Conservation (phyloP, 805 yeast genomes). For the Suhomyces pyralidae region DNA sequence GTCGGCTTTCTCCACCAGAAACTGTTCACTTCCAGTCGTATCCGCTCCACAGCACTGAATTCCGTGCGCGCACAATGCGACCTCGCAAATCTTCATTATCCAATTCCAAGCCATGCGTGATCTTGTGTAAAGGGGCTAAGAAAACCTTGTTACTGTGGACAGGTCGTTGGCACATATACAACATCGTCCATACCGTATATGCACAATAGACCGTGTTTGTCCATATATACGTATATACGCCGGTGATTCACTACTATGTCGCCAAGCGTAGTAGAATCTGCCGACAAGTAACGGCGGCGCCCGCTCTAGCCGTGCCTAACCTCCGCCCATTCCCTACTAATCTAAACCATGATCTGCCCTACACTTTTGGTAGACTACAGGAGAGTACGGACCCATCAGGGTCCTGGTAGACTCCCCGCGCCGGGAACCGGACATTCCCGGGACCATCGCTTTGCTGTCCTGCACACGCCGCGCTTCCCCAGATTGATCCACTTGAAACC, state of each 20-base stretch:
- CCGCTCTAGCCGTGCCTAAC: too few relatives aligned
- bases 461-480: slow-evolving; percentile 2
- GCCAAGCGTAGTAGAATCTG: too few relatives aligned
- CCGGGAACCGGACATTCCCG: background rate
- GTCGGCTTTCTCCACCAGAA: too few relatives aligned
- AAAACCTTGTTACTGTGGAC: background rate
- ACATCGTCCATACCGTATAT: too few relatives aligned
- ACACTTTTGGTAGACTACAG: too few relatives aligned
- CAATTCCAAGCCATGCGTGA: background rate
- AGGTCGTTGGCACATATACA: background rate
- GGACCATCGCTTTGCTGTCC: slow-evolving; percentile 1
- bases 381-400: background rate
- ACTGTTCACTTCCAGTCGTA: too few relatives aligned
- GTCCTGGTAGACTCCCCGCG: background rate
- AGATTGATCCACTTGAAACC: background rate
- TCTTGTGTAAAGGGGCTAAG: background rate
- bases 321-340: too few relatives aligned
- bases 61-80: background rate
- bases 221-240: too few relatives aligned
- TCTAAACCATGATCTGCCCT: too few relatives aligned
- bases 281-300: too few relatives aligned
- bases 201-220: too few relatives aligned
- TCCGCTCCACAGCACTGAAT: background rate
- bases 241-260: too few relatives aligned
- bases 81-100: background rate